A percentile compares a stretch with the other conserved stretches of the same genome.
Conservation (phyloP, 73 alveolate species). For the Symbiodinium pilosum region DNA sequence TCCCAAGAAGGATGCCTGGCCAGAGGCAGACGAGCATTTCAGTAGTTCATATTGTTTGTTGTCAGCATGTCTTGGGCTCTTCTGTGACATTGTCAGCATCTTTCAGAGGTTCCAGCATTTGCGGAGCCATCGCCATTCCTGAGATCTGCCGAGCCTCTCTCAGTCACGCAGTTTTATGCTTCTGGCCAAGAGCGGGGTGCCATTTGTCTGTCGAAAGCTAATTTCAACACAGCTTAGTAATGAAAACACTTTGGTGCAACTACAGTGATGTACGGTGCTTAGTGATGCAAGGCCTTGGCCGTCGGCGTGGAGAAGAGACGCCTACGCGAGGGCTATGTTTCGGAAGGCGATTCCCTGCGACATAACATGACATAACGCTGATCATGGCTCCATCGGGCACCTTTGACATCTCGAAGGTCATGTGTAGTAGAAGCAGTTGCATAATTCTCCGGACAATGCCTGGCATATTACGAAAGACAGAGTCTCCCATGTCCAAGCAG, state of each 20-base stretch:
- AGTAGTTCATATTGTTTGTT: not conserved
- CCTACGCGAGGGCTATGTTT: constrained; percentile 74
- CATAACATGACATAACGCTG: too few relatives aligned
- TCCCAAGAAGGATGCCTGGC: constrained; percentile 83
- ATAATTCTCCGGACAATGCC: too few relatives aligned
- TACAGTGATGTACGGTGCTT: too few relatives aligned
- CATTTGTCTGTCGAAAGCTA: not conserved
- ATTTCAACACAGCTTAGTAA: too few relatives aligned
- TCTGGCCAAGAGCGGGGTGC: not conserved
- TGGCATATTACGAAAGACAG: too few relatives aligned
- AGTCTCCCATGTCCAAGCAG: too few relatives aligned
- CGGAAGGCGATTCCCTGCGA: constrained; percentile 13
- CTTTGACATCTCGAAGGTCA: too few relatives aligned
- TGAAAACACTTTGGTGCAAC: too few relatives aligned
- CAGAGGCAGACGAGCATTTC: not conserved
- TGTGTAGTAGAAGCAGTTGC: too few relatives aligned
- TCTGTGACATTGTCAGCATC: not conserved
- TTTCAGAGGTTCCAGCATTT: not conserved
- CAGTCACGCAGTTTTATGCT: not conserved
- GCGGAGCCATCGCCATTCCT: not conserved
- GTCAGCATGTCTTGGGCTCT: too few relatives aligned
- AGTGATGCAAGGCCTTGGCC: constrained; percentile 51
- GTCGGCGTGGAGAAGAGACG: constrained; percentile 68
- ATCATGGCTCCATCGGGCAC: too few relatives aligned
- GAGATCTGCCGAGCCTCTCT: not conserved